A percentile compares a stretch with the other conserved stretches of the same genome.
Conservation (phyloP, 2,329 filamentous ascomycete species). For the Cladosporium sp. region DNA sequence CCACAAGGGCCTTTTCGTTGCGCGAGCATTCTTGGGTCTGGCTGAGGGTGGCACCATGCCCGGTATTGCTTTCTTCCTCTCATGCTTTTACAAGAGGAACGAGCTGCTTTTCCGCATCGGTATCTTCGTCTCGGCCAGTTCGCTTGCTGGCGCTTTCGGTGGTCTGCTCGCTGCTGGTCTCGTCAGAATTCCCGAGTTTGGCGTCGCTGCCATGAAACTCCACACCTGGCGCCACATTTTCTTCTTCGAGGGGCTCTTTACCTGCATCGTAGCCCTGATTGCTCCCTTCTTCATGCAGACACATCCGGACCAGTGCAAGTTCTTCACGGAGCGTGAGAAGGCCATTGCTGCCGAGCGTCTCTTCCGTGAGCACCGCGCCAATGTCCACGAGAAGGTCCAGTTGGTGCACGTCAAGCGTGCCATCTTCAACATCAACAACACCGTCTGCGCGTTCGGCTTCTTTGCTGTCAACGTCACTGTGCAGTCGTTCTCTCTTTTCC, state of each 20-base stretch:
- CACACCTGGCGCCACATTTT: constrained; percentile 62
- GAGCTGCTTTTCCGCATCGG: constrained; percentile 29
- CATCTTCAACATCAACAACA: constrained; percentile 59
- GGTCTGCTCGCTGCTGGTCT: constrained; percentile 38
- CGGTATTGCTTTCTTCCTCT: constrained; percentile 41
- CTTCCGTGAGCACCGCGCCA: constrained; percentile 49
- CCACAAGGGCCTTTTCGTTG: constrained; percentile 22
- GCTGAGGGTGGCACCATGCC: constrained; percentile 68
- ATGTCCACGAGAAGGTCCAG: constrained; percentile 50
- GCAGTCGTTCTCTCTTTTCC: constrained; percentile 44
- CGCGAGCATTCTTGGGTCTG: constrained; percentile 63
- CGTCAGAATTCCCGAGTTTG: constrained; percentile 55
- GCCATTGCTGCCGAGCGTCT: constrained; percentile 57
- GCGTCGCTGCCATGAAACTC: constrained; percentile 44
- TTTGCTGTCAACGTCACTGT: constrained; percentile 63
- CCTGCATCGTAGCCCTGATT: constrained; percentile 46
- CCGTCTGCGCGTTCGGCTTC: constrained; percentile 59
- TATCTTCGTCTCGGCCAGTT: constrained; percentile 27
- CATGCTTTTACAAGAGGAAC: constrained; percentile 26
- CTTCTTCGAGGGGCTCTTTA: constrained; percentile 63
- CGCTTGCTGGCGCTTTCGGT: constrained; percentile 42
- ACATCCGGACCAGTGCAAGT: constrained; percentile 50
- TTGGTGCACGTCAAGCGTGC: constrained; percentile 53
- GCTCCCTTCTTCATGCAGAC: constrained; percentile 57
- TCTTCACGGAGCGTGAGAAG: constrained; percentile 55